phyloP scores from a whole-genome alignment of 192 early-diverging fungal species.

The Borealophlyctis nickersoniae region DNA sequence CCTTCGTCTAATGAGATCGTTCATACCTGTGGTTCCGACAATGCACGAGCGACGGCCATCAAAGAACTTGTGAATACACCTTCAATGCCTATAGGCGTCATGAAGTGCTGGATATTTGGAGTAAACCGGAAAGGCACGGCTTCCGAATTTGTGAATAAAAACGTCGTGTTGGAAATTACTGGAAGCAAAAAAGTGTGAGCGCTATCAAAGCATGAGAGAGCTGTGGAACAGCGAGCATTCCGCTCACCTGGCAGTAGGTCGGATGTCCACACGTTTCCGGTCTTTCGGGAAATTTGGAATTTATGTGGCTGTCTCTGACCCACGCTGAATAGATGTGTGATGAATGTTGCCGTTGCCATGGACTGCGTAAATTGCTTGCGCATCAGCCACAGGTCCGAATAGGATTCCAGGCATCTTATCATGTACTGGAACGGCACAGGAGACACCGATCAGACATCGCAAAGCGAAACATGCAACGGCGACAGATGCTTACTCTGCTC shows the following conservation, averaged over 20 bases:
- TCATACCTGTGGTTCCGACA: constrained; percentile 74
- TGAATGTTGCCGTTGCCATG: constrained; percentile 82
- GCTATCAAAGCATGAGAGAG: no score
- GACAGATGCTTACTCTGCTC: constrained; percentile 65
- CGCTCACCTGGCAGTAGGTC: constrained; percentile 77
- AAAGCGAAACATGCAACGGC: constrained; percentile 1
- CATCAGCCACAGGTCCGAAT: constrained; percentile 90
- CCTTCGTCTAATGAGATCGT: not conserved
- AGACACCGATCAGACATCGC: not conserved
- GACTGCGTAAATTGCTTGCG: constrained; percentile 93
- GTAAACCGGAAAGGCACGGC: constrained; percentile 97
- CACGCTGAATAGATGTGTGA: constrained; percentile 88
- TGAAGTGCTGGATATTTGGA: constrained; percentile 94
- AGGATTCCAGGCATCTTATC: constrained; percentile 64
- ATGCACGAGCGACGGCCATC: constrained; percentile 77
- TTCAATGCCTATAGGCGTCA: constrained; percentile 90
- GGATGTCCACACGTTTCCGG: constrained; percentile 82
- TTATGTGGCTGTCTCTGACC: constrained; percentile 85
- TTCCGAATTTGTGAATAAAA: constrained; percentile 67
- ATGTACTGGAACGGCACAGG: constrained; percentile 56
- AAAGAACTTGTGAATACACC: constrained; percentile 83
- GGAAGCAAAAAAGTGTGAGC: no score
- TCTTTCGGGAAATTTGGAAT: constrained; percentile 77
- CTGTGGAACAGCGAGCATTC: no score
- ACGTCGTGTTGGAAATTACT: constrained; percentile 31